Evolutionary conservation across 2,329 filamentous ascomycete species (phyloP).

Genomic region (Elsinoe perseae): DNA sequence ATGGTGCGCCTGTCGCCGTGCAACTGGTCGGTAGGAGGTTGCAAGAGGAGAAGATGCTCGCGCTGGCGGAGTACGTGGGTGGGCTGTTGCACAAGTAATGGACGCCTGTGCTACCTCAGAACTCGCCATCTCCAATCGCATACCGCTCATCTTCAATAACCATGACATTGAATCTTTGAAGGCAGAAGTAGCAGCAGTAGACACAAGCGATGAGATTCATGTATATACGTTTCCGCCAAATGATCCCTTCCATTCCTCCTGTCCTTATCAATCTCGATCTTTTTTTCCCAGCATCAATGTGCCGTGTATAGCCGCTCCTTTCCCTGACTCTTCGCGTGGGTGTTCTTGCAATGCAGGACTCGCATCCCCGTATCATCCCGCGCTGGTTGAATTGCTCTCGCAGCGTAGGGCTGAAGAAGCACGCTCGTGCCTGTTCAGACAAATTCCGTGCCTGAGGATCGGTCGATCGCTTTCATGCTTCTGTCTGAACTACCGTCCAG

Average conservation of each 20-base stretch:
- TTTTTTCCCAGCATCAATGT: background rate
- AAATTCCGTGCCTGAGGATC: background rate
- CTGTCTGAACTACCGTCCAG: too few relatives aligned
- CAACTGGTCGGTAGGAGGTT: slow-evolving; percentile 29
- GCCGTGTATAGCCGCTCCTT: background rate
- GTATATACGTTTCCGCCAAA: background rate
- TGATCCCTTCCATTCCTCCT: background rate
- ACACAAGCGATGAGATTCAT: background rate
- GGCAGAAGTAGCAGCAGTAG: background rate
- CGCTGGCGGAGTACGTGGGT: slow-evolving; percentile 27
- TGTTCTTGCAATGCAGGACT: background rate
- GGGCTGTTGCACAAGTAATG: slow-evolving; percentile 10
- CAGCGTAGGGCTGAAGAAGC: background rate
- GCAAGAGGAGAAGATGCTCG: slow-evolving; percentile 33
- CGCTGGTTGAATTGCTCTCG: background rate
- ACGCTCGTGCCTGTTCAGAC: background rate
- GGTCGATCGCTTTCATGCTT: background rate
- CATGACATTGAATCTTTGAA: background rate
- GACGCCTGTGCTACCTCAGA: background rate
- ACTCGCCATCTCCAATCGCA: background rate
- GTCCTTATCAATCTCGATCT: background rate
- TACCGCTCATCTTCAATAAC: background rate
- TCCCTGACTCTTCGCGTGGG: background rate
- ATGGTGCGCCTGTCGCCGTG: slow-evolving; percentile 29
- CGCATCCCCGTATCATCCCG: background rate